phyloP scores from a whole-genome alignment of 2,329 filamentous ascomycete genomes.

The Aspergillus pseudoglaucus region DNA sequence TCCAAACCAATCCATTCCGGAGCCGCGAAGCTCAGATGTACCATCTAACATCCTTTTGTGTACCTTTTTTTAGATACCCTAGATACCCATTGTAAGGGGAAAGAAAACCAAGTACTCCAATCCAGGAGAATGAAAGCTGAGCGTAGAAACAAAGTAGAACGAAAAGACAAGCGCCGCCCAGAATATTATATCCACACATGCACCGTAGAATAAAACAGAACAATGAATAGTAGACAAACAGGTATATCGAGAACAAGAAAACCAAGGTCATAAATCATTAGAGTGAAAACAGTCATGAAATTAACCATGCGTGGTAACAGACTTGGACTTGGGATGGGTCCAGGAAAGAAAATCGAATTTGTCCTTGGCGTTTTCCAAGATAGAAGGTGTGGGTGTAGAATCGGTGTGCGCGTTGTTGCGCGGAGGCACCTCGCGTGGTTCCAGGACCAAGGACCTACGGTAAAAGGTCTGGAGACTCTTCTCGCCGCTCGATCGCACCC shows the following conservation, averaged over 20 bases:
- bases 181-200: slow-evolving; percentile 3
- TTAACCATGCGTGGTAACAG: slow-evolving; percentile 30
- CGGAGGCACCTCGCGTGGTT: slow-evolving; percentile 50
- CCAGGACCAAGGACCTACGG: slow-evolving; percentile 74
- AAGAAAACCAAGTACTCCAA: background rate
- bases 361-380: slow-evolving; percentile 39
- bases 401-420: slow-evolving; percentile 18
- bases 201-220: background rate
- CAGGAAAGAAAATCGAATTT: slow-evolving; percentile 49
- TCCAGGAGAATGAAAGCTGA: background rate
- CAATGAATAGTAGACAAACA: slow-evolving; percentile 1
- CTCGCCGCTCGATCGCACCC: slow-evolving; percentile 61
- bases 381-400: slow-evolving; percentile 20
- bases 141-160: slow-evolving; percentile 2
- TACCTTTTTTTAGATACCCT: background rate
- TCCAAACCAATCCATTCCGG: too few species aligned
- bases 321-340: slow-evolving; percentile 42
- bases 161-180: slow-evolving; percentile 7
- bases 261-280: slow-evolving; percentile 17
- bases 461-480: slow-evolving; percentile 64
- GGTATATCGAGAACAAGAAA: slow-evolving; percentile 1
- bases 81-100: background rate
- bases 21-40: too few species aligned
- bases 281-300: background rate
- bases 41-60: too few species aligned